Base-by-base conservation (phyloP, 805 yeast species). In the Pichia cabralensis region DNA sequence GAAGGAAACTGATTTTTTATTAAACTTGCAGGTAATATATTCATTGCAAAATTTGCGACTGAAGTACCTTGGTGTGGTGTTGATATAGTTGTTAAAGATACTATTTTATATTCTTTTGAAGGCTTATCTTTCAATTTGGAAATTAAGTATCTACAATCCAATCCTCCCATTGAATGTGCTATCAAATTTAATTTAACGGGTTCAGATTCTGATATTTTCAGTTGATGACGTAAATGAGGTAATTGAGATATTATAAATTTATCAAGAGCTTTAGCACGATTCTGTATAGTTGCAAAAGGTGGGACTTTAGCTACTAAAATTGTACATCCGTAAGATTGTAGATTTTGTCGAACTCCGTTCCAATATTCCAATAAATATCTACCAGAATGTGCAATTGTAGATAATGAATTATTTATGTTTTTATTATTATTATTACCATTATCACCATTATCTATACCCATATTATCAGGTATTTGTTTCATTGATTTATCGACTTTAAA, bases 81-180 rank as follows among this genome's bases (percentile, higher is more conserved):
- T 0, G 92, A 73, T 0, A 86, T 65, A 0, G 96, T 86, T 1
- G 96, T 85, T 20, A 86, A 60, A 27, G 92, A 80, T 2, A 67
- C 73, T 8, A 88, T 80, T 36, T 36, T 22, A 26, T 42, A 42
- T 18, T 65, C 59, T 31, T 62, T 55, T 4, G 80, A 51, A 15
- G 33, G n/a, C 7, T 13, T 11, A 7, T 21, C 3, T 12, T 17
- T 16, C n/a, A 23, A 10, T 15, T 31, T 69, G 61, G 1, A 82
- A 67, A 85, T 80, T 43, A 88, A 55, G 50, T 76, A 83, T 33
- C 96, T 60, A 22, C 86, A 73, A 50, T 88, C 96, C 21, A 86
- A 59, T 0, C 96, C 96, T 5, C 96, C 96, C 96, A 86, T 85
- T 0, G 95, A 84, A 52, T 86, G 96, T 6, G 92, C 92, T 18